phyloP scores from a whole-genome alignment of 305 asterid species.

The Solanum hybrid region DNA sequence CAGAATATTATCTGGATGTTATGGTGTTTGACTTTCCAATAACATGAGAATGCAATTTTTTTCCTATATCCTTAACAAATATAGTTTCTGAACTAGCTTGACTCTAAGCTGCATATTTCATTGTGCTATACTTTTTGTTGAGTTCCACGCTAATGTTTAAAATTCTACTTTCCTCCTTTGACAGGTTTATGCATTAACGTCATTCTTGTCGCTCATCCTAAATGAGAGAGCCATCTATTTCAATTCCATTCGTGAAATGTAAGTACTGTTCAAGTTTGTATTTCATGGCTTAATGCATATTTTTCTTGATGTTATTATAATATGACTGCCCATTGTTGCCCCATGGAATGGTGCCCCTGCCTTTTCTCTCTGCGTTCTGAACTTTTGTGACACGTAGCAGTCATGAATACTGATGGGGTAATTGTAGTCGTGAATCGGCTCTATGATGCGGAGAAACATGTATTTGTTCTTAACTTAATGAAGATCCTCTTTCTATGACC shows the following conservation, averaged over 20 bases:
- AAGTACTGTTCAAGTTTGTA: conserved; percentile 26
- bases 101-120: background rate
- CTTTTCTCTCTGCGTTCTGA: background rate
- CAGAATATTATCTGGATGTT: background rate
- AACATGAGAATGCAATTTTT: background rate
- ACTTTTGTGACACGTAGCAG: background rate
- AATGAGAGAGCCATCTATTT: conserved; percentile 76
- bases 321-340: background rate
- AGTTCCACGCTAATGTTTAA: background rate
- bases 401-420: background rate
- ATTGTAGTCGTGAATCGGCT: background rate
- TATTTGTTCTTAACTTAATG: background rate
- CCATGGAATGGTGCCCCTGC: background rate
- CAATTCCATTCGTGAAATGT: conserved; percentile 96
- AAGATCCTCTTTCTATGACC: background rate
- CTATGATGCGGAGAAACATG: background rate
- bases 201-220: conserved; percentile 79
- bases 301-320: background rate
- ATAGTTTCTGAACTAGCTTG: background rate
- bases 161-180: conserved; percentile 2
- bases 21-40: background rate
- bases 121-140: background rate
- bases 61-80: background rate
- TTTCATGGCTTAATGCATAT: background rate
- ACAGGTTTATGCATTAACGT: conserved; percentile 95